Conservation (phyloP, 225 moss, liverwort and hornwort species). For the Lunularia cruciata region DNA sequence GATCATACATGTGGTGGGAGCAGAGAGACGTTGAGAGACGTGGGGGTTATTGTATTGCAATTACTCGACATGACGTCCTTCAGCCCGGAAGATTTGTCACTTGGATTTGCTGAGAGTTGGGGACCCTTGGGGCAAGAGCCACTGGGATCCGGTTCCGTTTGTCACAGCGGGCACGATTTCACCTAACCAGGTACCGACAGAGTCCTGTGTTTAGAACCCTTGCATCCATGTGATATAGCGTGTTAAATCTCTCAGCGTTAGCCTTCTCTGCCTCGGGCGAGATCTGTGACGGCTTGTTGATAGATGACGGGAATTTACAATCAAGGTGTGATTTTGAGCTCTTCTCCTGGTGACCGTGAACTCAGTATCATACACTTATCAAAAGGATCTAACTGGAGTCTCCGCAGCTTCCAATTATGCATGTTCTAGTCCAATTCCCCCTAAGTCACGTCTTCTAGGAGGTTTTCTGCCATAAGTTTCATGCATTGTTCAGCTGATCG, state of each 20-base stretch:
- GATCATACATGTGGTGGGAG: slow-evolving; percentile 15
- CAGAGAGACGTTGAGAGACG: background rate
- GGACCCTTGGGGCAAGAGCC: background rate
- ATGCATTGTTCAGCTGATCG: too few species aligned
- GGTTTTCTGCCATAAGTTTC: too few species aligned
- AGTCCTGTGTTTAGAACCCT: background rate
- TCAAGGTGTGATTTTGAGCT: too few species aligned
- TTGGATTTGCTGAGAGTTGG: background rate
- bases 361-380: too few species aligned
- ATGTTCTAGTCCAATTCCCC: too few species aligned
- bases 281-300: background rate
- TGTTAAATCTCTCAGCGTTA: too few species aligned
- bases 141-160: background rate
- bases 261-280: too few species aligned
- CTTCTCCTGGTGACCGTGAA: too few species aligned
- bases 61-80: background rate
- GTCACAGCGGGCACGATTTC: background rate
- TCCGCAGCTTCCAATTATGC: too few species aligned
- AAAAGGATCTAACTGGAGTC: too few species aligned
- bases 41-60: background rate
- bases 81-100: background rate
- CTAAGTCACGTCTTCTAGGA: too few species aligned
- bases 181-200: background rate
- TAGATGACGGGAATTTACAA: too few species aligned
- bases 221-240: background rate